phyloP scores from a whole-genome alignment of 768 basidiomycete species.

The Peribolospora kevripleyi region DNA sequence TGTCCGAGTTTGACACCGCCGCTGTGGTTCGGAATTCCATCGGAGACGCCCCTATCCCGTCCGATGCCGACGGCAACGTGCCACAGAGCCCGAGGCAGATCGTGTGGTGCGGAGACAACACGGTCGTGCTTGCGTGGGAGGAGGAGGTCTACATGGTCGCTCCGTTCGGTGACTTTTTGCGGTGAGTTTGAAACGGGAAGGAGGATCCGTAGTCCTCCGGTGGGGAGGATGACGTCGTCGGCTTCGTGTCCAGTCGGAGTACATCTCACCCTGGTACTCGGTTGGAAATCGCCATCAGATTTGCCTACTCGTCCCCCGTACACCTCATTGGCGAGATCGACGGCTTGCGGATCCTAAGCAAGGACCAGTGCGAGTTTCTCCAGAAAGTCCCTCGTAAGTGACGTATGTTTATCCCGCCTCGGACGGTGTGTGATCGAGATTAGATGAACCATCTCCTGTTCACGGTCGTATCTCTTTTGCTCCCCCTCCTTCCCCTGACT shows the following conservation, averaged over 20 bases:
- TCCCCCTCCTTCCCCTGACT: neutral
- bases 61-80: constrained; percentile 15
- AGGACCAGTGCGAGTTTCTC: constrained; percentile 60
- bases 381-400: constrained; percentile 72
- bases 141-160: constrained; percentile 60
- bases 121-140: constrained; percentile 67
- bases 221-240: neutral
- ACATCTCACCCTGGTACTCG: constrained; percentile 2
- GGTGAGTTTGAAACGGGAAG: constrained; percentile 27
- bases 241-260: neutral
- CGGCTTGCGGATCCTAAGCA: constrained; percentile 59
- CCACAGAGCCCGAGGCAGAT: constrained; percentile 30
- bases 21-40: constrained; percentile 5
- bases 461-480: neutral
- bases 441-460: neutral
- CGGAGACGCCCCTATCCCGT: constrained; percentile 22
- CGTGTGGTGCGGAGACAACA: constrained; percentile 93
- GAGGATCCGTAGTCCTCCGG: too few species aligned
- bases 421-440: neutral
- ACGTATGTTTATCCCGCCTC: neutral
- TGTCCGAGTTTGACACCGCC: constrained; percentile 51
- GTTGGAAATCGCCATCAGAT: constrained; percentile 27
- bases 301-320: constrained; percentile 47
- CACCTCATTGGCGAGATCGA: constrained; percentile 69
- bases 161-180: constrained; percentile 63